Evolutionary conservation across 352 stramenopile species (phyloP).

Genomic region (Phytophthora europaea): DNA sequence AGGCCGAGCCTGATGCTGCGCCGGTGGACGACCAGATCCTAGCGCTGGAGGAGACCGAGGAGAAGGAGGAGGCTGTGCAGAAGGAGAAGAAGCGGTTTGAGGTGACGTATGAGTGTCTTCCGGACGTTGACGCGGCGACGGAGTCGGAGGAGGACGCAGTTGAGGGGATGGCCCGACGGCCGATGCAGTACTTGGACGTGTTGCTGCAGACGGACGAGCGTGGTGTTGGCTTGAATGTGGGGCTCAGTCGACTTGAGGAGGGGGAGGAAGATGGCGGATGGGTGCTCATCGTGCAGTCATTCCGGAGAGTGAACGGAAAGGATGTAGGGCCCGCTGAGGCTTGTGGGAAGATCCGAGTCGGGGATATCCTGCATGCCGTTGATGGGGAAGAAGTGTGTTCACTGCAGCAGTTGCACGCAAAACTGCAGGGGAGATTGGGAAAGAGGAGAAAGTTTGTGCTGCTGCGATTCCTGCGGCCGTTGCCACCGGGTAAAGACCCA

Average conservation of each 20-base stretch:
- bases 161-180: neutral
- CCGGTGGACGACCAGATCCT: neutral
- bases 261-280: neutral
- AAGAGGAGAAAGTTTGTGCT: slow-evolving; percentile 44
- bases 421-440: slow-evolving; percentile 15
- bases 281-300: slow-evolving; percentile 50
- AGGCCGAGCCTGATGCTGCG: slow-evolving; percentile 24
- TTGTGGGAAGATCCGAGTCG: slow-evolving; percentile 47
- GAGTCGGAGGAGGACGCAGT: neutral
- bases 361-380: slow-evolving; percentile 55
- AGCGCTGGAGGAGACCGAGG: neutral
- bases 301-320: slow-evolving; percentile 43
- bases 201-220: slow-evolving; percentile 56
- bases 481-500: neutral
- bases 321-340: slow-evolving; percentile 66
- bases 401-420: slow-evolving; percentile 45
- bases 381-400: slow-evolving; percentile 48
- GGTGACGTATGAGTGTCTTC: slow-evolving; percentile 29
- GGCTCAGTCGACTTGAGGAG: neutral
- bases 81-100: slow-evolving; percentile 20
- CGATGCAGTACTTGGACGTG: slow-evolving; percentile 54
- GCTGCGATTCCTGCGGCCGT: slow-evolving; percentile 48
- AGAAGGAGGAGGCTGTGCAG: neutral
- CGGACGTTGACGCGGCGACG: slow-evolving; percentile 13
- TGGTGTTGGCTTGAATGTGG: slow-evolving; percentile 61